Conservation (phyloP, 306 rosid genomes). For the Rosa persica region DNA sequence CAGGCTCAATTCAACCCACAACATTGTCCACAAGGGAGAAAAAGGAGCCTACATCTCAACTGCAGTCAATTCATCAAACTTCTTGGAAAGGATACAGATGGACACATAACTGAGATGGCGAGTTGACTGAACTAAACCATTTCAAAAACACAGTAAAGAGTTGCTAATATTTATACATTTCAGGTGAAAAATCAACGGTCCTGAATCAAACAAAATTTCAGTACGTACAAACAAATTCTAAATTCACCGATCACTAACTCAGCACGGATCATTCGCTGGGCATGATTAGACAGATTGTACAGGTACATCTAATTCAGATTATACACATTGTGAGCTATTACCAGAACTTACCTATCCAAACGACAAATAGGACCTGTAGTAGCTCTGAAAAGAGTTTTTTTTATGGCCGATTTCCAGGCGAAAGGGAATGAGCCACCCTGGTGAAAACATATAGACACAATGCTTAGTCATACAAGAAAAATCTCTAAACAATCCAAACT, state of each 20-base stretch:
- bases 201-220: background rate
- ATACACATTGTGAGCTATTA: constrained; percentile 1
- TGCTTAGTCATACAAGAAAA: constrained; percentile 31
- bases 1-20: constrained; percentile 7
- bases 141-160: background rate
- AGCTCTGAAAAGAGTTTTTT: constrained; percentile 66
- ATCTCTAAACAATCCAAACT: constrained; percentile 18
- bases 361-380: constrained; percentile 50
- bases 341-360: constrained; percentile 66
- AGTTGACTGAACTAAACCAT: background rate
- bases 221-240: background rate
- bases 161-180: background rate
- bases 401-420: constrained; percentile 86
- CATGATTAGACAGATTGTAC: constrained; percentile 7
- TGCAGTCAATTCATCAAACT: background rate
- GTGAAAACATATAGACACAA: constrained; percentile 29
- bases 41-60: background rate
- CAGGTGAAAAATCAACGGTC: background rate
- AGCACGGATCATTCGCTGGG: background rate
- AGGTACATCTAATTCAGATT: constrained; percentile 6
- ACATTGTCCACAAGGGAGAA: background rate
- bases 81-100: background rate
- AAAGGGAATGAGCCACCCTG: constrained; percentile 99
- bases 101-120: background rate
- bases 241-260: constrained; percentile 15